These are phyloP conservation scores for Schizosaccharomyces versatilis DNA, from an alignment of 1,139 yeast genomes.

Conservation along the genomic window DNA sequence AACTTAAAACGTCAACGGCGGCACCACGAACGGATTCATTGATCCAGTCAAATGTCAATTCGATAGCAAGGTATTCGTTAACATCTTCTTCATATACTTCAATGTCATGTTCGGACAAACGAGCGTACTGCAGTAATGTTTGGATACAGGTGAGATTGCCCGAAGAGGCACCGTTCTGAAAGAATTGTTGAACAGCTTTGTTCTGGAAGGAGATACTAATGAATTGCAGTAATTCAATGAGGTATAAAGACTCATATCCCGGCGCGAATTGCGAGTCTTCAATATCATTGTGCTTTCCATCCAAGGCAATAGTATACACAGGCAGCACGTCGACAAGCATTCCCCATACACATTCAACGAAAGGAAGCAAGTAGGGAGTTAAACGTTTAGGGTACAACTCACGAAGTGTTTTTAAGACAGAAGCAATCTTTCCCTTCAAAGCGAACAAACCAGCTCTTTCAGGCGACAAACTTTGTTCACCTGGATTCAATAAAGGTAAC, in stretches of 20 bases:
- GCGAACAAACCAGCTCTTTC: background rate
- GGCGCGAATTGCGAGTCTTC: background rate
- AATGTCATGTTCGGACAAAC: background rate
- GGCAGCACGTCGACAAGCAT: background rate
- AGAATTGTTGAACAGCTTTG: background rate
- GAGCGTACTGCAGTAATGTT: background rate
- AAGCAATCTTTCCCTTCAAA: background rate
- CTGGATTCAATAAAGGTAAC: background rate
- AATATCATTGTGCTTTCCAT: background rate
- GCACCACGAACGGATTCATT: slow-evolving; percentile 1
- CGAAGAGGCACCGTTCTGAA: background rate
- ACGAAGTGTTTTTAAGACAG: background rate
- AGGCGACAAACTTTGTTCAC: background rate
- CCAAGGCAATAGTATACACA: background rate
- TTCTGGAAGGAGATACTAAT: background rate
- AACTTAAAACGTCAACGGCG: background rate
- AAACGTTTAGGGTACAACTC: background rate
- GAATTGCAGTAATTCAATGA: background rate
- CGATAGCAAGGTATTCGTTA: background rate
- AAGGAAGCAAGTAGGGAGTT: background rate
- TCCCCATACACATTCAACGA: background rate
- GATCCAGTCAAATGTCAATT: background rate
- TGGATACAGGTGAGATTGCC: background rate
- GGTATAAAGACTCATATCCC: background rate
- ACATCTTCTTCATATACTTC: background rate